A percentile compares a stretch with the other conserved stretches of the same genome.
phyloP scores from a whole-genome alignment of 2,329 filamentous ascomycete genomes.

The Aspergillus ochraceus region DNA sequence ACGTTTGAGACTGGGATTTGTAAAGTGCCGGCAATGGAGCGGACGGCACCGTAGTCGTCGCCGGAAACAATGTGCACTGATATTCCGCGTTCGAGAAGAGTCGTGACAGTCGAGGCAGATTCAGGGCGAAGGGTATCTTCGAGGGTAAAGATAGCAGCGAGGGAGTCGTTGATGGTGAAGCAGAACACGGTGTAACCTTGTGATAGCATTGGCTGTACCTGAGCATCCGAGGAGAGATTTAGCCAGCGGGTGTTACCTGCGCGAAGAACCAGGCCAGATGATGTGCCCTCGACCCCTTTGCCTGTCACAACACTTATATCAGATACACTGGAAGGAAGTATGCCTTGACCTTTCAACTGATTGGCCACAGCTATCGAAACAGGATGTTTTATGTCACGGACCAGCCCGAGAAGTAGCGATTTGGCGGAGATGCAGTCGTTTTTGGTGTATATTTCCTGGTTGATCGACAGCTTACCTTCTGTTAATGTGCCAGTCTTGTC shows the following conservation, averaged over 20 bases:
- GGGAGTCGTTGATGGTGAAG: slow-evolving; percentile 50
- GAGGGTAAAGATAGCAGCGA: slow-evolving; percentile 54
- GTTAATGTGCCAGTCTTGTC: slow-evolving; percentile 82
- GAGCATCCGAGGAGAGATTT: slow-evolving; percentile 27
- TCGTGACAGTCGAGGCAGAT: slow-evolving; percentile 52
- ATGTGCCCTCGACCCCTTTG: slow-evolving; percentile 29
- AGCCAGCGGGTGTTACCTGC: slow-evolving; percentile 40
- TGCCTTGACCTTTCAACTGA: slow-evolving; percentile 36
- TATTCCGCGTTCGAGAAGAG: slow-evolving; percentile 52
- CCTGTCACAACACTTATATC: slow-evolving; percentile 28
- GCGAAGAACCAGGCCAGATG: slow-evolving; percentile 18
- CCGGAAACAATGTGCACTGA: slow-evolving; percentile 58
- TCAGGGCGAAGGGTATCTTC: slow-evolving; percentile 50
- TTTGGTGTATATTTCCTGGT: slow-evolving; percentile 21
- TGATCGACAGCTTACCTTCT: slow-evolving; percentile 50
- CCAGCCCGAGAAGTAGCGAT: slow-evolving; percentile 40
- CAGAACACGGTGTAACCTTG: slow-evolving; percentile 56
- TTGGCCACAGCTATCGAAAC: slow-evolving; percentile 51
- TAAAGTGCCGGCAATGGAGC: slow-evolving; percentile 47
- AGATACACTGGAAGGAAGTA: slow-evolving; percentile 16
- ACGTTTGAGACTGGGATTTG: slow-evolving; percentile 42
- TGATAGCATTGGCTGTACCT: slow-evolving; percentile 35
- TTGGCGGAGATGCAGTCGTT: slow-evolving; percentile 4
- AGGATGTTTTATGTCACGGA: slow-evolving; percentile 51
- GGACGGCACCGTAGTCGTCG: slow-evolving; percentile 53